phyloP scores from a whole-genome alignment of 164 flowering plant genomes.

The Annona squamosa region DNA sequence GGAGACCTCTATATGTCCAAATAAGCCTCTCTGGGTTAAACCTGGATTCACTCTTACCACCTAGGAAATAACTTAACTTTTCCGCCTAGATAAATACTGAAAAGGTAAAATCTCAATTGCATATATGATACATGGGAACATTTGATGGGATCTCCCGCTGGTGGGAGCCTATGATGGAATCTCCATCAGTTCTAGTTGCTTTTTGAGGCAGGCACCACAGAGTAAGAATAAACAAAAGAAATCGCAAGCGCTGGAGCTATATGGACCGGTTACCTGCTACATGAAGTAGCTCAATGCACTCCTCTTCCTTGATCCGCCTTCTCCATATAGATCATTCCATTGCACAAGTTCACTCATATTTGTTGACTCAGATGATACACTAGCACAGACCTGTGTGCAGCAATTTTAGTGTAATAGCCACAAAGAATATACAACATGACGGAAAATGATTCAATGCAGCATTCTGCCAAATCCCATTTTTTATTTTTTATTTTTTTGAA shows the following conservation, averaged over 20 bases:
- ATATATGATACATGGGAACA: conserved; percentile 16
- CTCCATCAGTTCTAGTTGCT: conserved; percentile 15
- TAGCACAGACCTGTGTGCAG: conserved; percentile 45
- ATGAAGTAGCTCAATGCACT: conserved; percentile 67
- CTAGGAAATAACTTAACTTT: not conserved
- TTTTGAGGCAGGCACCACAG: no score
- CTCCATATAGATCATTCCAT: conserved; percentile 80
- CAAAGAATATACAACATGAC: not conserved
- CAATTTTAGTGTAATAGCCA: not conserved
- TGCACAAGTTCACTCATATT: conserved; percentile 73
- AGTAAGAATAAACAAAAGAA: conserved; percentile 4
- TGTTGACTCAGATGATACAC: conserved; percentile 71
- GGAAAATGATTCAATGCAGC: not conserved
- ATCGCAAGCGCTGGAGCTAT: conserved; percentile 19
- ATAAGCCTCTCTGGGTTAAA: not conserved
- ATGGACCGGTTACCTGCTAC: conserved; percentile 37
- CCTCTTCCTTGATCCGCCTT: conserved; percentile 83
- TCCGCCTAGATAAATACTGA: not conserved
- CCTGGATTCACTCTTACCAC: not conserved
- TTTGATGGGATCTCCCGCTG: conserved; percentile 13
- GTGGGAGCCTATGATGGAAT: conserved; percentile 10
- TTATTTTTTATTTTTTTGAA: no score
- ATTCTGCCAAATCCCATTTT: not conserved
- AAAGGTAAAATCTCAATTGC: not conserved
- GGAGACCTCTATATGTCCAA: not conserved